These are phyloP conservation scores for Rosellinia necatrix DNA, from an alignment of 2,329 filamentous ascomycete species.

Conservation along the genomic window DNA sequence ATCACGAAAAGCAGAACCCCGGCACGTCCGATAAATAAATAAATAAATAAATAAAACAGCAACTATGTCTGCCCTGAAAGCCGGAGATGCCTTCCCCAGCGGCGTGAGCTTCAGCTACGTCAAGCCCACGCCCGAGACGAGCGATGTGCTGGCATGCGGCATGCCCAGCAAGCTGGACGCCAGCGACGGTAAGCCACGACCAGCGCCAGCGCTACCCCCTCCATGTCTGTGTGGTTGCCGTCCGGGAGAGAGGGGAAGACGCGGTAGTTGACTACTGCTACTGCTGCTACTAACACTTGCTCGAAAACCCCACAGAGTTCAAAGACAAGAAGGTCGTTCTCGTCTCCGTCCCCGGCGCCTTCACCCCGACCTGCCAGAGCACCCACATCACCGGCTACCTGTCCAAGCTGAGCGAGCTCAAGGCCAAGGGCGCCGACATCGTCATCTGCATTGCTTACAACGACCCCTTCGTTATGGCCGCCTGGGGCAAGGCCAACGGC, in stretches of 20 bases:
- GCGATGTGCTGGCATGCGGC: constrained; percentile 75
- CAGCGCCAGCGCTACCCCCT: neutral
- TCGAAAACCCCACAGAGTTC: constrained; percentile 52
- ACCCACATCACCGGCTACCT: constrained; percentile 83
- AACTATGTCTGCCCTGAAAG: constrained; percentile 69
- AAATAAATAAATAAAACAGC: constrained; percentile 6
- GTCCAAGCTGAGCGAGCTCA: constrained; percentile 69
- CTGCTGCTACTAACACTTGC: no score
- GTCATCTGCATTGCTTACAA: constrained; percentile 84
- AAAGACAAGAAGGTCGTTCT: constrained; percentile 61
- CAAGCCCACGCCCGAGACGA: constrained; percentile 71
- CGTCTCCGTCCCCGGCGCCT: constrained; percentile 69
- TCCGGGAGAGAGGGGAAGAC: neutral
- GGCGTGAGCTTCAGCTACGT: constrained; percentile 84
- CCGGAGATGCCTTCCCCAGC: constrained; percentile 82
- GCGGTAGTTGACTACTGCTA: neutral
- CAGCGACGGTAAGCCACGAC: constrained; percentile 62
- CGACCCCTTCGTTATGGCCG: constrained; percentile 85
- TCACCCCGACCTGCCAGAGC: constrained; percentile 85
- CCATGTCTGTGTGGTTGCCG: neutral
- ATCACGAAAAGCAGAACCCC: no score
- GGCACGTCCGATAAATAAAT: neutral
- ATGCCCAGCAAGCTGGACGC: constrained; percentile 79
- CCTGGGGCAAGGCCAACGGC: constrained; percentile 87
- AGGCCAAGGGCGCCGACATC: constrained; percentile 80